Percentiles rank a stretch among this genome's conserved stretches.
phyloP scores from a whole-genome alignment of 768 basidiomycete genomes.

The Strobilomyces dryophilus region DNA sequence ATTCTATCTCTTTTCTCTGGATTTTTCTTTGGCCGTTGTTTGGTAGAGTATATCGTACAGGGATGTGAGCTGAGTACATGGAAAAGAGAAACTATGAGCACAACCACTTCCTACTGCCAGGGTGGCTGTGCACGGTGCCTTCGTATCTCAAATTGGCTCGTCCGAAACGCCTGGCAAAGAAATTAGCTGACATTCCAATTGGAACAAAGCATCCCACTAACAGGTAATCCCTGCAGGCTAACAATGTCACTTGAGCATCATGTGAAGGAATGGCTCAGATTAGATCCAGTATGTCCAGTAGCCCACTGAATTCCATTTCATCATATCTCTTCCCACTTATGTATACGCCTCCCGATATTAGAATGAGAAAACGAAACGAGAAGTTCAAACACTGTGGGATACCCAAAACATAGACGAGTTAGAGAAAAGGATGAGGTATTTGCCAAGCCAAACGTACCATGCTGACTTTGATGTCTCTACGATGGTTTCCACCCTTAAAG shows the following conservation, averaged over 20 bases:
- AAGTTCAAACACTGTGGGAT: conserved; percentile 34
- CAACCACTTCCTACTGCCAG: too few species aligned
- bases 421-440: conserved; percentile 40
- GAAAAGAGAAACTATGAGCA: too few species aligned
- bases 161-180: background rate
- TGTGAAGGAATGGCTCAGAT: conserved; percentile 48
- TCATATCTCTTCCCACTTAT: background rate
- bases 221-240: background rate
- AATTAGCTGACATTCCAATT: background rate
- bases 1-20: conserved; percentile 11
- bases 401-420: conserved; percentile 30
- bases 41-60: background rate
- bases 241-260: conserved; percentile 34
- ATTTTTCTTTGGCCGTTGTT: background rate
- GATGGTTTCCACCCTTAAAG: conserved; percentile 30
- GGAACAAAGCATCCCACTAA: background rate
- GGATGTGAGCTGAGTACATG: too few species aligned
- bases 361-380: conserved; percentile 37
- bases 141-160: too few species aligned
- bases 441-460: background rate
- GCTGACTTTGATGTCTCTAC: background rate
- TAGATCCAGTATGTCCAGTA: conserved; percentile 40
- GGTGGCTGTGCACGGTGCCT: too few species aligned
- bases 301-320: background rate
- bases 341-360: conserved; percentile 8